Base-by-base conservation (phyloP, 306 rosid species). In the Parietaria judaica region DNA sequence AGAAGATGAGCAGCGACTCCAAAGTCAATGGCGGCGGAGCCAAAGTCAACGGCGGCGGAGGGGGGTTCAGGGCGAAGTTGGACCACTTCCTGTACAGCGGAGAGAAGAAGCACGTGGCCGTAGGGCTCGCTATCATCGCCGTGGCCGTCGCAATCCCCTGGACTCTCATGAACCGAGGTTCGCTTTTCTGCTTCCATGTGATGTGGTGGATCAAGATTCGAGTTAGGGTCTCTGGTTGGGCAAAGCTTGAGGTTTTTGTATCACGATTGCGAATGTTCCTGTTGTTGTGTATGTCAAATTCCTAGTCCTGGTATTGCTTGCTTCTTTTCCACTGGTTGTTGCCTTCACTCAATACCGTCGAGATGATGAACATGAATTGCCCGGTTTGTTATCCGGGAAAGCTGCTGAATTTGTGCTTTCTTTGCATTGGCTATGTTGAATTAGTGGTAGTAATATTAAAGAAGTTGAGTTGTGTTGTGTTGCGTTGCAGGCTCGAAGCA, bases 61-160 rank as follows among this genome's bases (percentile, higher is more conserved):
- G 69, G 37, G 80, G 78, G 6, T 92, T 92, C 52, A 76, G 79
- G 74, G 77, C 85, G 5, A 86, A n/a, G 38, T 41, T 86, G 77
- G 84, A 88, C 66, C 84, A 70, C 76, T 75, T 67, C 46, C 67
- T 92, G 8, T 82, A 92, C 69, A 92, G 96, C 47, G 96, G 98
- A 0, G 95, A 90, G 3, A 90, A 90, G 63, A 92, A 86, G 61
- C 98, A 92, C 53, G 98, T 92, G 36, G 54, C 73, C 41, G 81
- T 69, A 16, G 98, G 96, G 63, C 63, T 92, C 69, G 90, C 81
- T 60, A 66, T 92, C 69, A 74, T 92, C 74, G 56, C 76, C 66
- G 79, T 72, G 38, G 75, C 78, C 51, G 88, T 88, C 54, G 71
- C 73, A 54, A 36, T 88, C 46, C 98, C 96, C 14, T 92, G 96